phyloP scores from a whole-genome alignment of 1,139 yeast species.

The Protomyces inundatus region DNA sequence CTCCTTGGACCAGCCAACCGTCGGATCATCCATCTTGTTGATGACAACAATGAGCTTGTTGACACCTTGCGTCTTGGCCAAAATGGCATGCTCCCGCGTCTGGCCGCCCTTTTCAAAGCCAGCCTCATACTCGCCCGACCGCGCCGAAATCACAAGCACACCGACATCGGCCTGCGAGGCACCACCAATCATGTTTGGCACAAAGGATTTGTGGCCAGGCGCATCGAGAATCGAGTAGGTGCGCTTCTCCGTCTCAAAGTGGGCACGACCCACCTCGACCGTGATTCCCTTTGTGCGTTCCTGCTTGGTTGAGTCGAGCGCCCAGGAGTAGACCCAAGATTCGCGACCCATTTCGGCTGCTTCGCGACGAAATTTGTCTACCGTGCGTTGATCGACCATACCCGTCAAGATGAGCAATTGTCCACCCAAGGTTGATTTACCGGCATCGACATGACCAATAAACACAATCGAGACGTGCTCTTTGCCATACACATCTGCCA shows the following conservation, averaged over 20 bases:
- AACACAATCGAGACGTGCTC: constrained; percentile 94
- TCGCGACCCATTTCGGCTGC: constrained; percentile 99
- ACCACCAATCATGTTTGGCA: constrained; percentile 98
- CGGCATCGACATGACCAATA: constrained; percentile 99
- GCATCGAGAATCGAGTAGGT: constrained; percentile 97
- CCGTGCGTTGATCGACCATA: constrained; percentile 98
- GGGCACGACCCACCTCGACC: constrained; percentile 96
- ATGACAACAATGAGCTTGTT: constrained; percentile 87
- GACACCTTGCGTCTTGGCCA: constrained; percentile 98
- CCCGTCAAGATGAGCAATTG: constrained; percentile 88
- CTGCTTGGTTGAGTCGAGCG: constrained; percentile 98
- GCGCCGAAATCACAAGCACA: constrained; percentile 90
- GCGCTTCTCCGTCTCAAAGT: constrained; percentile 94
- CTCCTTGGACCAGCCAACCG: constrained; percentile 92
- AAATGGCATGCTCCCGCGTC: constrained; percentile 95
- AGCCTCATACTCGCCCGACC: constrained; percentile 98
- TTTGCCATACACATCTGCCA: constrained; percentile 90
- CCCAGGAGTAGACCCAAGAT: constrained; percentile 99
- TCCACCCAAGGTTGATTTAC: constrained; percentile 99
- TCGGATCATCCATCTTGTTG: constrained; percentile 98
- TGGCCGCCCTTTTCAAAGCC: constrained; percentile 99
- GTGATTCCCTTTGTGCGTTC: constrained; percentile 99
- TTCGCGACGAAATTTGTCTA: constrained; percentile 94
- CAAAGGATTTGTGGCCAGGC: constrained; percentile 98
- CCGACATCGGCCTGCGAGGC: constrained; percentile 99